phyloP scores from a whole-genome alignment of 352 stramenopile species.

The Globisporangium acanthophoron region DNA sequence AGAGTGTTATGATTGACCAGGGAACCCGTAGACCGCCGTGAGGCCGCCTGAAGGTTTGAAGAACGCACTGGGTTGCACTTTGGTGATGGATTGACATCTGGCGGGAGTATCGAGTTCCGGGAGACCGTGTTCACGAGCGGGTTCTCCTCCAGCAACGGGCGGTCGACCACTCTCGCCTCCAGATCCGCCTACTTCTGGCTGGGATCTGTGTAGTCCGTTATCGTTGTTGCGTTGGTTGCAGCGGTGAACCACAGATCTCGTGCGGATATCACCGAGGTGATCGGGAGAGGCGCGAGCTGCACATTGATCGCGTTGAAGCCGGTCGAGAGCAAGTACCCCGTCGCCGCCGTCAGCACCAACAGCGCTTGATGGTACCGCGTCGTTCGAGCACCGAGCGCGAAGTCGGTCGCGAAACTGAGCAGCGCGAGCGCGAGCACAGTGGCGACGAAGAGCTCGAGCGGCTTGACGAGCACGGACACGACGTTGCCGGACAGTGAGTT shows the following conservation, averaged over 20 bases:
- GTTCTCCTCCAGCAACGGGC: conserved; percentile 3
- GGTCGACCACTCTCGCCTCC: background rate
- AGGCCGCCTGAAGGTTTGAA: background rate
- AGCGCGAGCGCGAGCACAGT: background rate
- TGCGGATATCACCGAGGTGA: background rate
- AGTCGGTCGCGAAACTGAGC: conserved; percentile 6
- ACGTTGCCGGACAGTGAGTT: conserved; percentile 6
- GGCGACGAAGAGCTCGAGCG: conserved; percentile 3
- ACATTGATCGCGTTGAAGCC: conserved; percentile 25
- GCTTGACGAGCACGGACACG: background rate
- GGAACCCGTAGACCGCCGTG: background rate
- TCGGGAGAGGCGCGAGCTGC: conserved; percentile 8
- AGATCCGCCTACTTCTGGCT: background rate
- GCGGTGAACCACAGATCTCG: conserved; percentile 1
- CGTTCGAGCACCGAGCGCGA: background rate
- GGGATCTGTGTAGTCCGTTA: background rate
- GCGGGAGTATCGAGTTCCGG: background rate
- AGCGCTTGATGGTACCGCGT: background rate
- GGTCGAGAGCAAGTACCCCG: conserved; percentile 16
- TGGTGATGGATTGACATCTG: background rate
- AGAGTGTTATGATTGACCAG: background rate
- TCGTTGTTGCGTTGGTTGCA: background rate
- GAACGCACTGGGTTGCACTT: background rate
- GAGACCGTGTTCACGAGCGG: background rate
- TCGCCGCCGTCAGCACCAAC: conserved; percentile 4